Conservation (phyloP, 805 yeast species). For the Lipomyces sp. region DNA sequence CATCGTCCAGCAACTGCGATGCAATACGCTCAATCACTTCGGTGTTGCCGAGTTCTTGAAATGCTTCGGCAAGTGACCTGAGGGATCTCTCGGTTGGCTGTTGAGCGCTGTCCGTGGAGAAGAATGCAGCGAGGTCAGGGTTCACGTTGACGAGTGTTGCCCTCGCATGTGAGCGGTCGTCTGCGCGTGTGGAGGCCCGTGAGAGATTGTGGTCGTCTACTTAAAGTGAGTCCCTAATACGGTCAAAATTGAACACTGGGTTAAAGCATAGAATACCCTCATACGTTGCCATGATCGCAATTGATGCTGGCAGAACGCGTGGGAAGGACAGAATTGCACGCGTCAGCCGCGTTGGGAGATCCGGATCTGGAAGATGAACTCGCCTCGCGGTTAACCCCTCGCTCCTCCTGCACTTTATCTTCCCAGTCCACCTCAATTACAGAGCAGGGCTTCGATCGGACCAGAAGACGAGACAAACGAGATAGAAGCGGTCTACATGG, state of each 20-base stretch:
- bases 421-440: too few relatives aligned
- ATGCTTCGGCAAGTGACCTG: conserved; percentile 8
- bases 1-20: conserved; percentile 21
- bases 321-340: neutral
- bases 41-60: conserved; percentile 21
- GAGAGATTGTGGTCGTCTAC: conserved; percentile 26
- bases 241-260: neutral
- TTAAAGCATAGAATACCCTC: conserved; percentile 14
- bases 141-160: conserved; percentile 19
- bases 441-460: too few relatives aligned
- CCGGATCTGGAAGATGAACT: too few relatives aligned
- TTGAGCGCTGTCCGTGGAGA: conserved; percentile 15
- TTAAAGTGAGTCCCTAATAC: neutral
- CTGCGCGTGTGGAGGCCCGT: neutral
- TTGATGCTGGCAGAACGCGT: neutral
- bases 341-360: too few relatives aligned
- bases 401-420: too few relatives aligned
- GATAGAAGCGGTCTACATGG: too few relatives aligned
- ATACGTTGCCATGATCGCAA: conserved; percentile 22
- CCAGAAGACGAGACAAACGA: too few relatives aligned
- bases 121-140: conserved; percentile 26
- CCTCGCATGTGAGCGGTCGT: conserved; percentile 2
- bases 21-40: conserved; percentile 19
- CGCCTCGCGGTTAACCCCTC: neutral
- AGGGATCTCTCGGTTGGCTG: neutral